Percentiles rank a stretch among this genome's conserved stretches.
Conservation (phyloP, 768 basidiomycete species). For the Boletus patriciae region DNA sequence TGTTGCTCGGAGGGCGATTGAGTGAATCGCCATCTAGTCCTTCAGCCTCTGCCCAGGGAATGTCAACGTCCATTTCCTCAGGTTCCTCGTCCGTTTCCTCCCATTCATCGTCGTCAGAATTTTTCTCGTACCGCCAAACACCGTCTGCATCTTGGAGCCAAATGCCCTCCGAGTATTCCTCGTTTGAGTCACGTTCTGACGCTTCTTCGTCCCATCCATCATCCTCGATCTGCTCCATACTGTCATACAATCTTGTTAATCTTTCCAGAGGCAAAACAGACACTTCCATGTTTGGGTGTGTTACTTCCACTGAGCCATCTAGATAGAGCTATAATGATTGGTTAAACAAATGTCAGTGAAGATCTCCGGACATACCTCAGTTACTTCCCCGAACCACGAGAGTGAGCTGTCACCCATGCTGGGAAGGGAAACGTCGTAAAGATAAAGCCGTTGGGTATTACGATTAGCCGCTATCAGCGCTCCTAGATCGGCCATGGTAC, state of each 20-base stretch:
- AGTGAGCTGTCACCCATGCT: constrained; percentile 42
- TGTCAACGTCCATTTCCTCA: constrained; percentile 40
- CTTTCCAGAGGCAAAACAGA: constrained; percentile 60
- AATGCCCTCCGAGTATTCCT: constrained; percentile 42
- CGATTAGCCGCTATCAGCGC: constrained; percentile 50
- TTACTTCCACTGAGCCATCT: constrained; percentile 73
- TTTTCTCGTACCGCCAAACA: constrained; percentile 33
- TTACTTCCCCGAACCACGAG: constrained; percentile 88
- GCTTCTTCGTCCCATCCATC: constrained; percentile 52
- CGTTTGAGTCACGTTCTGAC: constrained; percentile 38
- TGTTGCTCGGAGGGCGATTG: constrained; percentile 13
- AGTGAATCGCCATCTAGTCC: constrained; percentile 20
- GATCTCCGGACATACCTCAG: constrained; percentile 47
- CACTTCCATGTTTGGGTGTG: constrained; percentile 57
- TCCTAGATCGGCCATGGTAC: constrained; percentile 69
- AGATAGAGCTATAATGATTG: constrained; percentile 54
- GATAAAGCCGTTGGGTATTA: constrained; percentile 37
- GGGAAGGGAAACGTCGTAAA: constrained; percentile 47
- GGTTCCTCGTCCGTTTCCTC: constrained; percentile 36
- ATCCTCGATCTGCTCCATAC: constrained; percentile 76
- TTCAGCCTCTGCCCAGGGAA: constrained; percentile 30
- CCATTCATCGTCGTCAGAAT: constrained; percentile 41
- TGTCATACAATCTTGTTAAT: constrained; percentile 77
- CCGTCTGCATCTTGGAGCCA: constrained; percentile 46
- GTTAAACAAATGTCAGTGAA: constrained; percentile 6